Percentiles rank a stretch among this genome's conserved stretches.
phyloP scores from a whole-genome alignment of 2,329 filamentous ascomycete genomes.

The Eutypella sp. region DNA sequence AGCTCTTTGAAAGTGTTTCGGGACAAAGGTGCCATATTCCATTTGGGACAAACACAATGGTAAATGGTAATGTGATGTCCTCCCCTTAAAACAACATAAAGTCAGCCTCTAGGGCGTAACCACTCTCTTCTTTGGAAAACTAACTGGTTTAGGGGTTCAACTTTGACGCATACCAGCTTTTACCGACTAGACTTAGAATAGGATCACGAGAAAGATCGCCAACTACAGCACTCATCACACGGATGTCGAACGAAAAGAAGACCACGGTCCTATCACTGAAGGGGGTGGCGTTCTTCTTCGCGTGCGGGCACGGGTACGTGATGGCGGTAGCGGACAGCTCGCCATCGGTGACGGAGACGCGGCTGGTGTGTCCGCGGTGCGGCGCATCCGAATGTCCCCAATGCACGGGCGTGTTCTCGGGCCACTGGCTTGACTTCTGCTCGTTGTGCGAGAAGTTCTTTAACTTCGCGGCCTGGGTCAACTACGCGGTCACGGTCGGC shows the following conservation, averaged over 20 bases:
- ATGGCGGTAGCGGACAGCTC: not conserved
- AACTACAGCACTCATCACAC: too few relatives aligned
- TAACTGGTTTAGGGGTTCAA: too few relatives aligned
- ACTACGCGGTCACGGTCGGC: conserved; percentile 29
- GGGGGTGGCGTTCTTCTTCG: conserved; percentile 9
- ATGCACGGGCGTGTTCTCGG: conserved; percentile 1
- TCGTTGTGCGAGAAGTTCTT: conserved; percentile 2
- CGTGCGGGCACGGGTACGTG: conserved; percentile 7
- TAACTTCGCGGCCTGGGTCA: not conserved
- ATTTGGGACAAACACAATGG: too few relatives aligned
- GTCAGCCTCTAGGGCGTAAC: too few relatives aligned
- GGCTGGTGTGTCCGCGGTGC: conserved; percentile 3
- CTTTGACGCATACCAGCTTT: too few relatives aligned
- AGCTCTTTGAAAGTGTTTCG: too few relatives aligned
- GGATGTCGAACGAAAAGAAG: not conserved
- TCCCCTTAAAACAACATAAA: too few relatives aligned
- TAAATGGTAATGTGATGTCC: too few relatives aligned
- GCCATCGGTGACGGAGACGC: not conserved
- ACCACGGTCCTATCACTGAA: not conserved
- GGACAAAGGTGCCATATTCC: too few relatives aligned
- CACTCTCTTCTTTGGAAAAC: too few relatives aligned
- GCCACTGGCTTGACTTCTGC: conserved; percentile 3
- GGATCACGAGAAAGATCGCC: too few relatives aligned
- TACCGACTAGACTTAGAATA: too few relatives aligned
- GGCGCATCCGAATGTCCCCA: not conserved